phyloP scores from a whole-genome alignment of 495 filamentous ascomycete species.

The Bacidia gigantensis region DNA sequence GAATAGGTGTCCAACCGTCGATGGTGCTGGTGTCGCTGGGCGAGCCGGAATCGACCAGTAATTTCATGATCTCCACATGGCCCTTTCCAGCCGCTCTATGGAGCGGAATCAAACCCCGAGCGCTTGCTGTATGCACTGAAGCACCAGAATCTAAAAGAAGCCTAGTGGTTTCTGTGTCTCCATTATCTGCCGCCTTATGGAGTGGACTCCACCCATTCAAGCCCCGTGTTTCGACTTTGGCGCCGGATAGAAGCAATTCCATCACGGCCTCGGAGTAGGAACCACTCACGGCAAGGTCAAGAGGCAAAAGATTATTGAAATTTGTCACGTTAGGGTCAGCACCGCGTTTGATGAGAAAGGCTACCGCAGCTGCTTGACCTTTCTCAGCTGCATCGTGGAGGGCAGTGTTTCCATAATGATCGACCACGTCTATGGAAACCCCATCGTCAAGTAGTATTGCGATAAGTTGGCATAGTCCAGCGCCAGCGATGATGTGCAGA shows the following conservation, averaged over 20 bases:
- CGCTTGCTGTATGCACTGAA: not conserved
- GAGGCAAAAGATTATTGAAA: not conserved
- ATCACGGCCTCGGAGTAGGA: not conserved
- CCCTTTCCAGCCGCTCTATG: constrained; percentile 9
- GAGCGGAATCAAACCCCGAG: not conserved
- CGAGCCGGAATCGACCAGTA: not conserved
- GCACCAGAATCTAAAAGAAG: constrained; percentile 8
- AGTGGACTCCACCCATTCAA: not conserved
- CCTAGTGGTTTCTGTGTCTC: not conserved
- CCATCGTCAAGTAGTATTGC: constrained; percentile 1
- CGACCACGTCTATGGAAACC: not conserved
- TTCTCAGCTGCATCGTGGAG: constrained; percentile 13
- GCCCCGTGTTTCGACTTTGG: not conserved
- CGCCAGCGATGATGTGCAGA: constrained; percentile 3
- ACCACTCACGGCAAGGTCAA: not conserved
- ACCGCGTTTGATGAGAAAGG: constrained; percentile 4
- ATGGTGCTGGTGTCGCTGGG: not conserved
- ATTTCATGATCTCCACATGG: constrained; percentile 2
- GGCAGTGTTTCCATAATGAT: constrained; percentile 6
- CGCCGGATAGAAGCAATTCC: constrained; percentile 4
- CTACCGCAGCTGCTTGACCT: constrained; percentile 6
- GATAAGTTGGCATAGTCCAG: constrained; percentile 1
- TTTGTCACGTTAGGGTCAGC: constrained; percentile 3
- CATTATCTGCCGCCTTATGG: constrained; percentile 4
- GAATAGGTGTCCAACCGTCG: constrained; percentile 5